phyloP scores from a whole-genome alignment of 202 grass and related monocot genomes.

The Panicum hallii region DNA sequence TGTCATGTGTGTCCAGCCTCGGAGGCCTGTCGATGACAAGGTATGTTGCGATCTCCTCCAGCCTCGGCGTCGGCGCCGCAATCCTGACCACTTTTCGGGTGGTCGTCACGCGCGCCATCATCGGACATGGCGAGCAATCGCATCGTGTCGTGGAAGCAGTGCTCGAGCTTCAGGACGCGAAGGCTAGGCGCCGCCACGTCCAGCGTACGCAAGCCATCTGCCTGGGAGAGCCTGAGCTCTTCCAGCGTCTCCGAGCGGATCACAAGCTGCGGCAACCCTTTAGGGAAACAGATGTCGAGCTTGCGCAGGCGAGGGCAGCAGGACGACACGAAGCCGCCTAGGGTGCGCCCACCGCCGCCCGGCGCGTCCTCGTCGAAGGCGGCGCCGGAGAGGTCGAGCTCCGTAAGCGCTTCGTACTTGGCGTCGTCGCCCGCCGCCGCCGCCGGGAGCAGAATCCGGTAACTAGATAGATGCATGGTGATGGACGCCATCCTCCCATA shows the following conservation, averaged over 20 bases:
- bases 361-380: neutral
- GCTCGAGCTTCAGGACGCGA: neutral
- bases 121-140: too few relatives aligned
- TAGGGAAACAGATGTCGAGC: neutral
- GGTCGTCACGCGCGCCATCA: too few relatives aligned
- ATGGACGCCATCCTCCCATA: slow-evolving; percentile 2
- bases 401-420: slow-evolving; percentile 12
- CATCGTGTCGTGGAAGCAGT: too few relatives aligned
- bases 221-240: neutral
- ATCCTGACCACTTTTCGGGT: neutral
- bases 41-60: neutral
- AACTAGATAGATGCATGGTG: neutral
- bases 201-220: neutral
- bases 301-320: slow-evolving; percentile 15
- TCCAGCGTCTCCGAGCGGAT: neutral
- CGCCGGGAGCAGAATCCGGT: neutral
- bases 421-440: neutral
- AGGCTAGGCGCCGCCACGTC: neutral
- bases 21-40: neutral
- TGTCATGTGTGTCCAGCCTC: neutral
- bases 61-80: neutral
- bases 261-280: neutral
- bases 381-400: neutral
- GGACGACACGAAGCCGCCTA: slow-evolving; percentile 7
- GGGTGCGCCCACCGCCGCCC: neutral